Percentiles rank a stretch among this genome's conserved stretches.
Conservation (phyloP, 208 protist species). For the Leishmania amazonensis region DNA sequence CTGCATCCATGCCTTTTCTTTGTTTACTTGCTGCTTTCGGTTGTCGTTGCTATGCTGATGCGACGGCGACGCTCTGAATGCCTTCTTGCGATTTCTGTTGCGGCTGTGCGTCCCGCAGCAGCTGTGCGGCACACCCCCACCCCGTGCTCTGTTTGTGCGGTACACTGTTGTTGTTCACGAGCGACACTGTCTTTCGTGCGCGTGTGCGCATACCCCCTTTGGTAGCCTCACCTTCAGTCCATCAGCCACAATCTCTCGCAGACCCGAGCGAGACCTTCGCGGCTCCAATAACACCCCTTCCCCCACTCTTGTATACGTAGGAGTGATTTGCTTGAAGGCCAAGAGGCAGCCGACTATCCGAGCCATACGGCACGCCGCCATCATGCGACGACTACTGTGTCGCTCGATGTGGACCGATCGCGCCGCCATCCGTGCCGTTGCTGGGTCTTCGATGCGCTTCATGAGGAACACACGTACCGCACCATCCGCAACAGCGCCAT, state of each 20-base stretch:
- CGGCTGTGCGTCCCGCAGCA: not conserved
- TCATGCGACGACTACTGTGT: constrained; percentile 23
- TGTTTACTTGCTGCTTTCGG: not conserved
- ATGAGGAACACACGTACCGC: not conserved
- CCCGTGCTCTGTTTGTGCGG: not conserved
- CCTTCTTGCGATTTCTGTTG: not conserved
- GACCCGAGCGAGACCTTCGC: not conserved
- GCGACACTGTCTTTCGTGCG: not conserved
- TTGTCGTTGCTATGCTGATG: not conserved
- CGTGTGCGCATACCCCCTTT: not conserved
- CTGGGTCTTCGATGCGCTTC: not conserved
- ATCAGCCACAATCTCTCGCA: not conserved
- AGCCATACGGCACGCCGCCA: not conserved
- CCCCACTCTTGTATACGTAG: not conserved
- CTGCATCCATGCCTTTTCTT: not conserved
- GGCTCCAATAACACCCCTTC: not conserved
- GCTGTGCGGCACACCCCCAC: not conserved
- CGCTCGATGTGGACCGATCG: constrained; percentile 1
- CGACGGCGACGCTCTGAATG: not conserved
- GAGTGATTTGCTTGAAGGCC: not conserved
- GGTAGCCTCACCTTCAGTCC: not conserved
- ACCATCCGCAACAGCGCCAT: not conserved
- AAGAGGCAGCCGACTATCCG: not conserved
- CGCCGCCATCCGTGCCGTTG: not conserved
- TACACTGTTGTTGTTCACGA: not conserved